phyloP scores from a whole-genome alignment of 768 basidiomycete genomes.

The Lyophyllum atratum region DNA sequence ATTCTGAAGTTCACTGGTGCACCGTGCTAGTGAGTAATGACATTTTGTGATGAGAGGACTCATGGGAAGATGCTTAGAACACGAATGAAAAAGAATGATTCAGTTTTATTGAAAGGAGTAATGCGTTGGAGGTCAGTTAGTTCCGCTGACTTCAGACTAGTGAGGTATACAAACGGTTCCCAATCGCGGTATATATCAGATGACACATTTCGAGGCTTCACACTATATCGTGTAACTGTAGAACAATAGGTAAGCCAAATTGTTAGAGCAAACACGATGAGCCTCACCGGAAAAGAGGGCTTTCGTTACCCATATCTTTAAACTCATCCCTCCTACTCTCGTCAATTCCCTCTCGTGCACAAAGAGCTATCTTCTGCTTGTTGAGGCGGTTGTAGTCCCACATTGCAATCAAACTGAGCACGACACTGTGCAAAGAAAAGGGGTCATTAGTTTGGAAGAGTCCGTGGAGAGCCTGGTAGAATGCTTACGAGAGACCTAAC shows the following conservation, averaged over 20 bases:
- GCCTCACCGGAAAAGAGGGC: constrained; percentile 55
- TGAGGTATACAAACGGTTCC: not conserved
- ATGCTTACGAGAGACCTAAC: constrained; percentile 33
- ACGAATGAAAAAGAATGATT: too few species aligned
- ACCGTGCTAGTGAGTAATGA: too few species aligned
- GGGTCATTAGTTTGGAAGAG: not conserved
- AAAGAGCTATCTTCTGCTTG: constrained; percentile 46
- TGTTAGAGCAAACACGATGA: not conserved
- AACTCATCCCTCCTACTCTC: constrained; percentile 41
- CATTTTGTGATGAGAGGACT: too few species aligned
- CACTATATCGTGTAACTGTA: constrained; percentile 3
- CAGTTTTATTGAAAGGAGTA: too few species aligned
- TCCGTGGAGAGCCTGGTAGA: not conserved
- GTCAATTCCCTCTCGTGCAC: constrained; percentile 44
- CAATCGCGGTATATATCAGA: not conserved
- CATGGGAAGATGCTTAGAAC: too few species aligned
- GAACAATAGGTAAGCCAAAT: not conserved
- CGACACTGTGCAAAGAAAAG: constrained; percentile 24
- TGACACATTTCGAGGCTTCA: not conserved
- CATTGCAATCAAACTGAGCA: constrained; percentile 45
- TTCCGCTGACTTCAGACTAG: too few species aligned
- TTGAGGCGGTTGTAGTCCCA: constrained; percentile 52
- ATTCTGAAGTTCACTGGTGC: too few species aligned
- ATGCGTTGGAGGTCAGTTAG: too few species aligned
- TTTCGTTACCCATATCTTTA: constrained; percentile 50